Base-by-base conservation (phyloP, 2,329 filamentous ascomycete genomes). In the Xylariaceae sp. region DNA sequence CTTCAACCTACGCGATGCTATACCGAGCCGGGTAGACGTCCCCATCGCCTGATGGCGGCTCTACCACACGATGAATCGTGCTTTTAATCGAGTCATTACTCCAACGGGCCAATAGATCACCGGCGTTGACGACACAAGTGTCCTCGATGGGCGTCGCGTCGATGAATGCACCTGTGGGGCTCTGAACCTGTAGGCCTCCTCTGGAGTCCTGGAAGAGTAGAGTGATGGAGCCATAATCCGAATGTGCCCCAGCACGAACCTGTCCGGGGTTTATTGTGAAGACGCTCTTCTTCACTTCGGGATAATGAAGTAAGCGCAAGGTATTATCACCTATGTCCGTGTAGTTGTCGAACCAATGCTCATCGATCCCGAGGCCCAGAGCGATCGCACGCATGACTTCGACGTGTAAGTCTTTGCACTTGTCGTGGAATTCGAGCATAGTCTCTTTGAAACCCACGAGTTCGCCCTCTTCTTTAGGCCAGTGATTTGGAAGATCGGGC, bases 11-110 rank as follows among this genome's bases (percentile, higher is more conserved):
- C 62, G 91, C 92, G 66, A 97, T 87, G 62, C 88, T 93, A 66
- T 97, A 97, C 38, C 88, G 78, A 1, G 90, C 78, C 1, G 90
- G 90, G 68, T 95, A 87, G 38, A 75, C 72, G 14, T 77, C 78
- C 7, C 72, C 73, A 3, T 73, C 75, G 4, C 77, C 78, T 14
- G 76, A 74, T 1, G 89, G 88, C 2, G 92, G 92, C 72, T 96
- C 89, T 5, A 97, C 89, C 1, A 97, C 92, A 11, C 91, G 84
- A 70, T 97, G 92, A 54, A 91, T 83, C 4, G 92, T 97, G 66
- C 88, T 93, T 73, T 88, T 91, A 73, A 97, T 96, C 5, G 82
- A 88, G 64, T 95, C 90, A 65, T 97, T 97, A 58, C 88, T 90
- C 92, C 91, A 96, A 47, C 91, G 78, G 1, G 89, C 87, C 45